Conservation (phyloP, 805 yeast genomes). For the Suhomyces pyralidae region DNA sequence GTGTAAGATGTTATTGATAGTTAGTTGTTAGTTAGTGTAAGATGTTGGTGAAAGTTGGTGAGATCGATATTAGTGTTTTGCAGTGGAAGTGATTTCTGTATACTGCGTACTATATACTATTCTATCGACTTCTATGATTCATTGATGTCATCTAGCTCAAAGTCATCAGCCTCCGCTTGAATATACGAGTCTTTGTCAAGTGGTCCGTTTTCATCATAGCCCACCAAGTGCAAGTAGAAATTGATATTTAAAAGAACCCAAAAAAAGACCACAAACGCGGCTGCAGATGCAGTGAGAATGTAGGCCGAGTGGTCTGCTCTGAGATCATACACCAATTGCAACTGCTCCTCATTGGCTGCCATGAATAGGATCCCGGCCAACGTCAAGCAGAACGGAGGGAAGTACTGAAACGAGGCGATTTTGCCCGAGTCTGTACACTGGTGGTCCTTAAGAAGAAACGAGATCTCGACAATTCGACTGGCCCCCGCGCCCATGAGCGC, state of each 20-base stretch:
- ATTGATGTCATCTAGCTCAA: slow-evolving; percentile 26
- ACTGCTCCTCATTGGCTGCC: slow-evolving; percentile 92
- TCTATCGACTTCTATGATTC: neutral
- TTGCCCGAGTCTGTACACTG: slow-evolving; percentile 37
- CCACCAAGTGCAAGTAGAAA: slow-evolving; percentile 50
- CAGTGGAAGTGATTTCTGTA: too few species aligned
- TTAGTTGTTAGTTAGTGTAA: too few species aligned
- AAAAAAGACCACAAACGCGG: slow-evolving; percentile 67
- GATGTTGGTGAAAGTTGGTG: too few species aligned
- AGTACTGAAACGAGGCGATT: slow-evolving; percentile 72
- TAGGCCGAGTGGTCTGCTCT: slow-evolving; percentile 87
- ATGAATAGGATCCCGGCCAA: slow-evolving; percentile 80
- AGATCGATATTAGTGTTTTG: too few species aligned
- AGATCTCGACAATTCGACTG: slow-evolving; percentile 72
- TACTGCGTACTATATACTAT: too few species aligned
- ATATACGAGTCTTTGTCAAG: slow-evolving; percentile 5
- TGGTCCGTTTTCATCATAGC: slow-evolving; percentile 41
- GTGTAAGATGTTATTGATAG: too few species aligned
- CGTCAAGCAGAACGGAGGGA: slow-evolving; percentile 79
- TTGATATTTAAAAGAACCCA: slow-evolving; percentile 62
- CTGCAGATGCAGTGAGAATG: slow-evolving; percentile 64
- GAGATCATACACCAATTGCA: slow-evolving; percentile 62
- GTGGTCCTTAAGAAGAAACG: slow-evolving; percentile 68
- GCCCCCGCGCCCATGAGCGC: slow-evolving; percentile 78
- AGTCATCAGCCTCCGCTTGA: slow-evolving; percentile 21